Evolutionary conservation across 306 rosid species (phyloP), one percentile per base, ranked within the genome.

Genomic region (Astragalus membranaceus): DNA sequence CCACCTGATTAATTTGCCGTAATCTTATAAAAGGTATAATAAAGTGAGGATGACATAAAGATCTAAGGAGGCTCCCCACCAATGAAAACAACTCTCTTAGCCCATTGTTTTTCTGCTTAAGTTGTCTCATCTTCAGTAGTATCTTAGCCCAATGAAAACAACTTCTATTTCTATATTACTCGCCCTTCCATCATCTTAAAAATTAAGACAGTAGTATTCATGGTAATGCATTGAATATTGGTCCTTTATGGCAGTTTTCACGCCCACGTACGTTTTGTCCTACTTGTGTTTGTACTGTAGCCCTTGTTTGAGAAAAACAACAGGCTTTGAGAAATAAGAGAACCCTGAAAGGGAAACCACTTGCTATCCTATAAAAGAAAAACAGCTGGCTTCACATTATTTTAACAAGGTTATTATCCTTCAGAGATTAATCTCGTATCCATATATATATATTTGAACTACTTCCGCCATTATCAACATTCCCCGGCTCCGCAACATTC

Each of bases 271-370:
- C 48, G 17, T 64, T 74, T 56, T 64, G 62, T 73, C 65, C 3
- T 14, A n/a, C 43, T 17, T 57, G 65, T 49, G 55, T 64, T 39
- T 26, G 56, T 56, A 48, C 6, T 30, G 66, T 43, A 69, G 26
- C 80, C 67, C 70, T 36, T 48, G 65, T 64, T 70, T 55, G 20
- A 16, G 69, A 77, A 82, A 78, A 86, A 86, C 96, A 80, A 82
- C 53, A 14, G 86, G 96, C 91, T 79, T 12, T 14, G 23, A 69
- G 44, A 51, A 39, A 58, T 2, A 42, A 17, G n/a, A 7, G 60
- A 47, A 65, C 73, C 64, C 77, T 1, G 72, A 73, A 55, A 71
- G 33, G 11, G 82, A 88, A 82, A 80, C 86, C 86, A 79, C 78
- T 74, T 16, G 11, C 79, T 77, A 7, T 52, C 42, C 20, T 41